phyloP scores from a whole-genome alignment of 164 flowering plant species.

The Magnolia kwangsiensis region DNA sequence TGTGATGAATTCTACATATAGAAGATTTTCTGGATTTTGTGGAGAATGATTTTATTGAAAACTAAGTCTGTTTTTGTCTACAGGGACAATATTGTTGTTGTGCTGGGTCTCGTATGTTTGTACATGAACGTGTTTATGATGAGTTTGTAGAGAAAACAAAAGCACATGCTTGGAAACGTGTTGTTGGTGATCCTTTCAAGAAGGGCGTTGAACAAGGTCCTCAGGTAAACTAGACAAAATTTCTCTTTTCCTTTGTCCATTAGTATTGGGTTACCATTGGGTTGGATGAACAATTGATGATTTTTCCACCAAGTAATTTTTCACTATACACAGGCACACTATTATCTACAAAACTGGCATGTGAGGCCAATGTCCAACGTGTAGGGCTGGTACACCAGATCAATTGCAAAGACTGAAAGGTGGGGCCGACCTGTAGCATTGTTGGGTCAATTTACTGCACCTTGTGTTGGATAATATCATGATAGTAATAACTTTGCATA shows the following conservation, averaged over 20 bases:
- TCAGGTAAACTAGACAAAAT: constrained; percentile 48
- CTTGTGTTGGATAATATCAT: too few relatives aligned
- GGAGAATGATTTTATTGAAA: not conserved
- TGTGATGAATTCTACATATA: not conserved
- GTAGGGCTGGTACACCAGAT: too few relatives aligned
- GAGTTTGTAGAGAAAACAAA: constrained; percentile 82
- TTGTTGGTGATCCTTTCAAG: constrained; percentile 88
- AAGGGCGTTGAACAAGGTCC: constrained; percentile 87
- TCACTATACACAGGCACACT: too few relatives aligned
- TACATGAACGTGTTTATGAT: constrained; percentile 74
- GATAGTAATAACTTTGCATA: too few relatives aligned
- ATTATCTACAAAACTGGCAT: too few relatives aligned
- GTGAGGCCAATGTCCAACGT: too few relatives aligned
- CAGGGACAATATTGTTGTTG: constrained; percentile 94
- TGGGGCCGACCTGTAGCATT: too few relatives aligned
- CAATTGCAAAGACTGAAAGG: too few relatives aligned
- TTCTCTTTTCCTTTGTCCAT: not conserved
- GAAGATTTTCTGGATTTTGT: not conserved
- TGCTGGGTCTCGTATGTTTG: constrained; percentile 90
- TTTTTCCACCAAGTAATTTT: too few relatives aligned
- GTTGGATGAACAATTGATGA: too few relatives aligned
- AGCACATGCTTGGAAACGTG: constrained; percentile 65
- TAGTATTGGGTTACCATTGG: too few relatives aligned
- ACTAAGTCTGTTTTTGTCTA: not conserved
- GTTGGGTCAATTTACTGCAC: too few relatives aligned